These are phyloP conservation scores for Penicillium parvum DNA, from an alignment of 495 filamentous ascomycete genomes.

Conservation along the genomic window DNA sequence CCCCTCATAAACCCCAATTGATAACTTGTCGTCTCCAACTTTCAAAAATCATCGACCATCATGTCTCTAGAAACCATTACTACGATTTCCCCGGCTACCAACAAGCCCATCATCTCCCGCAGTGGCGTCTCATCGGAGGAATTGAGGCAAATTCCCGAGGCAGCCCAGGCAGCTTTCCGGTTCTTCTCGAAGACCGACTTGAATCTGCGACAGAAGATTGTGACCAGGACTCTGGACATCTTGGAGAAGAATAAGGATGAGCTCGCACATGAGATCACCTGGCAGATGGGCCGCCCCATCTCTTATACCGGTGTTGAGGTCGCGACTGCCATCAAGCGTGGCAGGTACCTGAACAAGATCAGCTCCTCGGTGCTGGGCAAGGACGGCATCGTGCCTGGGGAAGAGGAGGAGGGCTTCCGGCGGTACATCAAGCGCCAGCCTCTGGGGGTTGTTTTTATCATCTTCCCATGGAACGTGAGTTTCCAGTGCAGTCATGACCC, in stretches of 20 bases:
- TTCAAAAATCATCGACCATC: slow-evolving; percentile 14
- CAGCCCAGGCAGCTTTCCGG: slow-evolving; percentile 66
- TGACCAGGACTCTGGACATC: slow-evolving; percentile 67
- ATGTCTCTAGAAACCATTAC: slow-evolving; percentile 81
- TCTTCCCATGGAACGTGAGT: slow-evolving; percentile 94
- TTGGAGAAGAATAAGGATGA: slow-evolving; percentile 69
- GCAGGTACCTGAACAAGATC: slow-evolving; percentile 76
- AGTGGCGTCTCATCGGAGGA: slow-evolving; percentile 64
- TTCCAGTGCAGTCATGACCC: too few species aligned
- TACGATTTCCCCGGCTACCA: slow-evolving; percentile 85
- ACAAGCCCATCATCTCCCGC: slow-evolving; percentile 69
- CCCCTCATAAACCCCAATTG: slow-evolving; percentile 9
- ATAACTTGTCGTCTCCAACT: not conserved
- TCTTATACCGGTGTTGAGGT: slow-evolving; percentile 79
- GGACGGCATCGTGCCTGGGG: slow-evolving; percentile 58
- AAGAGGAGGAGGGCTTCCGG: slow-evolving; percentile 80
- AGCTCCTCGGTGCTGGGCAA: slow-evolving; percentile 59
- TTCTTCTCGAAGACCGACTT: slow-evolving; percentile 63
- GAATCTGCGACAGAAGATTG: slow-evolving; percentile 65
- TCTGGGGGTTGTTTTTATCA: slow-evolving; percentile 75
- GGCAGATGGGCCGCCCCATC: slow-evolving; percentile 93
- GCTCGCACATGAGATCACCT: slow-evolving; percentile 76
- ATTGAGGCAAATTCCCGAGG: slow-evolving; percentile 58
- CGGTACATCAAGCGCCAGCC: slow-evolving; percentile 82
- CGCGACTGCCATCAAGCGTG: slow-evolving; percentile 72